Conservation (phyloP, 202 grass and related monocot genomes). For the Miscanthus sacchariflorus region DNA sequence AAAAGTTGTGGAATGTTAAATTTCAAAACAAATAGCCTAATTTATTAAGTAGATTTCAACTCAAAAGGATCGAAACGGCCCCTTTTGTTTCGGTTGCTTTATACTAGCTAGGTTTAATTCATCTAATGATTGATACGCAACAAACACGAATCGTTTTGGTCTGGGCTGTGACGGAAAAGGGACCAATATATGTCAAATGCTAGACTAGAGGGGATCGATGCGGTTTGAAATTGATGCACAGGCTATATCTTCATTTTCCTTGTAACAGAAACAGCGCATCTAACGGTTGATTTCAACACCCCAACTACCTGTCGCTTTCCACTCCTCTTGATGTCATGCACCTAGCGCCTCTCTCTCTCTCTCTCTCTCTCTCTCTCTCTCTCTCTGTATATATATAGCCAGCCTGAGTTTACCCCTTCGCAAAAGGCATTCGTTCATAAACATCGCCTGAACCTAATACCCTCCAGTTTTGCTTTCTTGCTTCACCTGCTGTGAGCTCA, state of each 20-base stretch:
- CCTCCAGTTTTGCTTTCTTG: slow-evolving; percentile 19
- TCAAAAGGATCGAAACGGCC: too few relatives aligned
- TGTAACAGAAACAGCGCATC: slow-evolving; percentile 53
- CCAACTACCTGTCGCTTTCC: slow-evolving; percentile 60
- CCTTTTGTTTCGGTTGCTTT: not conserved
- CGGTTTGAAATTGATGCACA: not conserved
- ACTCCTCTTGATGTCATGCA: slow-evolving; percentile 43
- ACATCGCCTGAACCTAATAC: slow-evolving; percentile 40
- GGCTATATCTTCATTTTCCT: slow-evolving; percentile 29
- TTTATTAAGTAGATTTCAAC: too few relatives aligned
- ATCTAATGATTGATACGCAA: not conserved
- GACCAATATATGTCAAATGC: slow-evolving; percentile 37
- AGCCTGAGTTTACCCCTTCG: slow-evolving; percentile 46
- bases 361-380: slow-evolving; percentile 36
- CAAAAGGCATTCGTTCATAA: slow-evolving; percentile 44
- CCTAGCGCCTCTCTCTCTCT: slow-evolving; percentile 15
- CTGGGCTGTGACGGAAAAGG: not conserved
- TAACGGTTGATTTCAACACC: slow-evolving; percentile 73
- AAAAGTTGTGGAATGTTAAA: too few relatives aligned
- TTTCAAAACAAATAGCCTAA: too few relatives aligned
- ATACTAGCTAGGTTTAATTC: not conserved
- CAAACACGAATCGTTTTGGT: not conserved
- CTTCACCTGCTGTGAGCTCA: slow-evolving; percentile 37
- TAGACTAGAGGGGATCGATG: not conserved
- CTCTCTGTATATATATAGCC: slow-evolving; percentile 52